These are phyloP conservation scores for Azolla pinnata DNA, from an alignment of 75 land plant genomes.

Conservation along the genomic window DNA sequence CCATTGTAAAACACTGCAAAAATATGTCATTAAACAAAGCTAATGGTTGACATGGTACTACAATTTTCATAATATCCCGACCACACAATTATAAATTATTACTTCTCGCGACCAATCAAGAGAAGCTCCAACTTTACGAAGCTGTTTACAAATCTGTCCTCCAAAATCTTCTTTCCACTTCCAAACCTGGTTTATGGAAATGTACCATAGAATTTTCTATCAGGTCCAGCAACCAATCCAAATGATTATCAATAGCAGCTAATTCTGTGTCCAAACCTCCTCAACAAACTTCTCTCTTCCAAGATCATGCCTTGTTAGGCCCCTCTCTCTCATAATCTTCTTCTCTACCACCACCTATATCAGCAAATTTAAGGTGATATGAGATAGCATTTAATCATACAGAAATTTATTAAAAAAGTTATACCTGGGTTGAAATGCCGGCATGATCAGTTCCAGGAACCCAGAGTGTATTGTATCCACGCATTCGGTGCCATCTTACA, in stretches of 20 bases:
- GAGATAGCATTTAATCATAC: background rate
- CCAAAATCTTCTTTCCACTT: constrained; percentile 88
- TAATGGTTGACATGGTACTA: no score
- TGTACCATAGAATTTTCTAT: no score
- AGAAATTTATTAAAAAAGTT: background rate
- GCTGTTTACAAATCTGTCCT: constrained; percentile 64
- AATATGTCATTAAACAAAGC: background rate
- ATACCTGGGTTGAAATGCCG: constrained; percentile 93
- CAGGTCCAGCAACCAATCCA: no score
- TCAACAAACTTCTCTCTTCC: constrained; percentile 73
- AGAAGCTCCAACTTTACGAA: constrained; percentile 70
- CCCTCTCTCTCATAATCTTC: constrained; percentile 77
- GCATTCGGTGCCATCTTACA: constrained; percentile 79
- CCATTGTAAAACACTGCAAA: constrained; percentile 87
- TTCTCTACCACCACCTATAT: constrained; percentile 93
- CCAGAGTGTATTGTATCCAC: constrained; percentile 87
- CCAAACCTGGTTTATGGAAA: constrained; percentile 83
- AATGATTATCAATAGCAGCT: no score
- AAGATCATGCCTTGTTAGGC: constrained; percentile 77
- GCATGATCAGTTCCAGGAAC: constrained; percentile 97
- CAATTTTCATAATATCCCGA: no score
- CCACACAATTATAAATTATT: no score
- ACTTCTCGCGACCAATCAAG: constrained; percentile 98
- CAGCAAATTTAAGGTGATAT: background rate
- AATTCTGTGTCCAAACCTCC: constrained; percentile 70